These are phyloP conservation scores for Apiospora aurea DNA, from an alignment of 2,329 filamentous ascomycete species.

Conservation along the genomic window DNA sequence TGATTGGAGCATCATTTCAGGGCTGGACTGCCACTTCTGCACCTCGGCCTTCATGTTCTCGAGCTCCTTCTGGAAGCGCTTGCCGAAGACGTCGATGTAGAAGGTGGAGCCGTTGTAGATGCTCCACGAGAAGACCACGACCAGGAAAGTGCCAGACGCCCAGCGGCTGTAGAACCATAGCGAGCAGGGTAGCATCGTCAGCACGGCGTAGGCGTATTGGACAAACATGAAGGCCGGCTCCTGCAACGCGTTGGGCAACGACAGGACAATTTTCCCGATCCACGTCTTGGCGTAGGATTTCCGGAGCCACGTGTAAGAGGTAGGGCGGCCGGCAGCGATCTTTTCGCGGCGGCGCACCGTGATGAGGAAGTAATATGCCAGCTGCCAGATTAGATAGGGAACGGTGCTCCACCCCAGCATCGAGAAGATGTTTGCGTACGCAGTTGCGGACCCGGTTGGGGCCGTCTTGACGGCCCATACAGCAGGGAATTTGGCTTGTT, in stretches of 20 bases:
- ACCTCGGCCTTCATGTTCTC: conserved; percentile 90
- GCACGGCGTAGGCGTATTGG: conserved; percentile 87
- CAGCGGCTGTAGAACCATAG: conserved; percentile 92
- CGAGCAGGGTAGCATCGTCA: conserved; percentile 94
- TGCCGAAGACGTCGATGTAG: conserved; percentile 98
- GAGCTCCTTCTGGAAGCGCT: conserved; percentile 94
- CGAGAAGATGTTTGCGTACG: conserved; percentile 76
- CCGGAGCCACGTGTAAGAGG: conserved; percentile 96
- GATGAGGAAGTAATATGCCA: conserved; percentile 93
- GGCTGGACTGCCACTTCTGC: conserved; percentile 79
- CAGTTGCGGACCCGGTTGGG: conserved; percentile 73
- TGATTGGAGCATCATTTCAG: conserved; percentile 53
- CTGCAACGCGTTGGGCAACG: conserved; percentile 77
- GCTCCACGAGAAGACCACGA: conserved; percentile 88
- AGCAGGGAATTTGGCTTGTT: conserved; percentile 79
- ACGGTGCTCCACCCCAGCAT: conserved; percentile 97
- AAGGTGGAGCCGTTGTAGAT: conserved; percentile 97
- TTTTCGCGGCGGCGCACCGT: conserved; percentile 93
- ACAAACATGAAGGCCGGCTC: conserved; percentile 95
- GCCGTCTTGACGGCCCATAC: conserved; percentile 80
- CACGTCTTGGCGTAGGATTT: conserved; percentile 88
- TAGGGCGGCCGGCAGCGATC: conserved; percentile 93
- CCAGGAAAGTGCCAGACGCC: conserved; percentile 79
- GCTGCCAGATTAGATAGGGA: conserved; percentile 92
- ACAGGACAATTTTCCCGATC: conserved; percentile 86